Evolutionary conservation across 192 early-diverging fungal species (phyloP).

Genomic region (Chytriomyces sp.): DNA sequence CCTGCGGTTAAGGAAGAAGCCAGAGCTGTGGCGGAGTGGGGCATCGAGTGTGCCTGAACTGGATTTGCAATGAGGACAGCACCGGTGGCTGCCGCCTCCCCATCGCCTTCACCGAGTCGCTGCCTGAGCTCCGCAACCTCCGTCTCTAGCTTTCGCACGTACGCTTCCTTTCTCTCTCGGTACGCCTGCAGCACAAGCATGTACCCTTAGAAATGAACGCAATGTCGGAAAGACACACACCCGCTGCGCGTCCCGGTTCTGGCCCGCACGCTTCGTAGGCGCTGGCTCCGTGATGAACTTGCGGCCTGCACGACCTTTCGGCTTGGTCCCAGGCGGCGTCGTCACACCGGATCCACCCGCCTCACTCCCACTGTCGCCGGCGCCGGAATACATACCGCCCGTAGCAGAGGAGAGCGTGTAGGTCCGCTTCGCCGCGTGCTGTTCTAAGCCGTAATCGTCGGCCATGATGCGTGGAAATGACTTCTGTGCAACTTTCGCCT

Average conservation of each 20-base stretch:
- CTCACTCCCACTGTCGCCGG: neutral
- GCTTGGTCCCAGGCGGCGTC: neutral
- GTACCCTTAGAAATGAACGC: neutral
- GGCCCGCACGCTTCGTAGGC: neutral
- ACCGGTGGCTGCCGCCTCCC: neutral
- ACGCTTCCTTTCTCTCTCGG: neutral
- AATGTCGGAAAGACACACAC: neutral
- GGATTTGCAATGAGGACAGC: neutral
- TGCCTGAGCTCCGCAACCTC: neutral
- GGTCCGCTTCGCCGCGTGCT: neutral
- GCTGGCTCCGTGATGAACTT: neutral
- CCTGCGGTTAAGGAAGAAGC: too few species aligned
- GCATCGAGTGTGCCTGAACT: neutral
- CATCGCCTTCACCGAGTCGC: neutral
- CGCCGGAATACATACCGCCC: too few species aligned
- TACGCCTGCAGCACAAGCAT: neutral
- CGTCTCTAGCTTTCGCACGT: neutral
- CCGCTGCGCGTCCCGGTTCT: neutral
- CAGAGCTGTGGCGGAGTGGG: neutral
- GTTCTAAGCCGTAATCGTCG: neutral
- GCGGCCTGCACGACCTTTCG: neutral
- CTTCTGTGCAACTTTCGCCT: neutral
- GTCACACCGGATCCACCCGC: neutral
- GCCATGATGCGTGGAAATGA: neutral
- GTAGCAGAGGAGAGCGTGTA: too few species aligned